Evolutionary conservation across 805 yeast species (phyloP), one percentile per base, ranked within the genome.

Genomic region (Candida lessepsii): DNA sequence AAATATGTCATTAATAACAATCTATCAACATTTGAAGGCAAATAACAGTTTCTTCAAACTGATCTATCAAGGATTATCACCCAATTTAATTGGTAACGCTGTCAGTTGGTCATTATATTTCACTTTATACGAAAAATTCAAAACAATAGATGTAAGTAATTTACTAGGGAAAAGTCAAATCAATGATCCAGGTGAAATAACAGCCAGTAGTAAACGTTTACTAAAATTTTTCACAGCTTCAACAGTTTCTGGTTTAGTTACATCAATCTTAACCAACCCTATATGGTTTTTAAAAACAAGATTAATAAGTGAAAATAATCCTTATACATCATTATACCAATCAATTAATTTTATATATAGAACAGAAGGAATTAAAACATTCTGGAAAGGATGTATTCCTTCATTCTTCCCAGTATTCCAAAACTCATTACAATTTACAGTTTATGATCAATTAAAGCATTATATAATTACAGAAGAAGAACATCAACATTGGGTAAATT

Each of bases 211-310:
- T 5, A 36, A 41, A 15, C 50, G 48, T 28, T 50, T 55, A 3
- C 37, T 57, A 4, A 58, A 57, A 33, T 69, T 58, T 44, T 66
- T 68, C 38, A 53, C 61, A 4, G 60, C 70, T 5, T 63, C 70
- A 2, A 42, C 67, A 2, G 28, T 63, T 13, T 89, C 97, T 0
- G 99, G 99, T 0, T 54, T 80, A 29, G 53, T 80, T 4, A 87
- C 96, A 0, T 76, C 95, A 1, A 40, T 87, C 0, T 29, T 86
- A 11, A 90, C 99, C 1, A 93, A 89, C 56, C 99, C 99, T 1
- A 75, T 91, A 9, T 91, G 99, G 99, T 96, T 93, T 1, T 59
- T 93, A 14, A 93, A 93, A 60, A 93, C 99, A 0, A 71, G 98
- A 46, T 83, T 91, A 49, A 71, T 90, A 52, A 80, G 89, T 14